Evolutionary conservation across 2,329 filamentous ascomycete genomes (phyloP), one percentile per base, ranked within the genome.

Genomic region (Dactylellina parvicollis): DNA sequence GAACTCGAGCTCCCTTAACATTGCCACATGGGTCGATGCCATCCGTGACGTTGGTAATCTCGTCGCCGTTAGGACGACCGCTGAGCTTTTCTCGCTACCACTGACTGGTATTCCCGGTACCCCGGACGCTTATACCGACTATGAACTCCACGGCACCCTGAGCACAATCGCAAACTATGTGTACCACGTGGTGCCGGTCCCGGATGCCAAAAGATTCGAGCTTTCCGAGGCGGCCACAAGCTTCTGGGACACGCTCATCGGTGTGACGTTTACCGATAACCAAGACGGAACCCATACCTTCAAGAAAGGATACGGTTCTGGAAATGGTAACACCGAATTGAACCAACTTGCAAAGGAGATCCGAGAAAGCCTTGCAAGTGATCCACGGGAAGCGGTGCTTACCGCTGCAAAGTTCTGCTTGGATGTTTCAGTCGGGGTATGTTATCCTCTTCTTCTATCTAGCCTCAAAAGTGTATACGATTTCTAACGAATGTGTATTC

Each of bases 1-100:
- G 26, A 91, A 91, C 79, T 86, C 86, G 46, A 90, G 87, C 80
- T 85, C 84, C 66, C 83, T 93, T 22, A 85, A 83, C 5, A 85
- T 85, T 10, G 83, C 55, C 4, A 28, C 32, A 10, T 74, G 91
- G 78, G 85, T 92, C 42, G 91, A 95, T 76, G 83, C 93, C 84
- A 85, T 86, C 44, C 83, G 85, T 64, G 86, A 87, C 20, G 70
- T 87, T 54, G 83, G 84, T 26, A 87, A 86, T 75, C 78, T 86
- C 4, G 84, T 84, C 3, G 83, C 84, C 47, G 82, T 85, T 22
- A 83, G 85, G 75, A 86, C 86, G 61, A 84, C 84, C 4, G 82
- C 85, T 18, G 83, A 83, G 30, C 78, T 87, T 57, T 86, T 86
- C 76, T 83, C 82, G n/a, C 79, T 87, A 1, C 85, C 85, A 0